A percentile compares a stretch with the other conserved stretches of the same genome.
Conservation (phyloP, 768 basidiomycete species). For the Leccinellum rugosiceps region DNA sequence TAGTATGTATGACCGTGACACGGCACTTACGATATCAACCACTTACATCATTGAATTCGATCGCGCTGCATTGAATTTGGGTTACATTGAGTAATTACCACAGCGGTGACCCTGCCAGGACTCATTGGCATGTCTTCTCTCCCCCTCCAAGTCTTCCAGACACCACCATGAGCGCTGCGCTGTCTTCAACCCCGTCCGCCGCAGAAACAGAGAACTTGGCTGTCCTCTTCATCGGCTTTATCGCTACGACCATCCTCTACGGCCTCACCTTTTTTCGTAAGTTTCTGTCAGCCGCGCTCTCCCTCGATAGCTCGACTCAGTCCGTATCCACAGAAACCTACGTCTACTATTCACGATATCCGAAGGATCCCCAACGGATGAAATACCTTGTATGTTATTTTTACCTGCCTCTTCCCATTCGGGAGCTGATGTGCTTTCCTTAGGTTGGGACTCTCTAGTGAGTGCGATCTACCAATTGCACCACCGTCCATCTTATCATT, state of each 20-base stretch:
- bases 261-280: conserved; percentile 34
- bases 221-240: conserved; percentile 28
- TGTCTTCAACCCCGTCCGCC: conserved; percentile 7
- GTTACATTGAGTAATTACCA: neutral
- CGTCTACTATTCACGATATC: conserved; percentile 29
- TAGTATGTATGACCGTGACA: too few species aligned
- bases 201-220: conserved; percentile 25
- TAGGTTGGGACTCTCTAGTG: conserved; percentile 25
- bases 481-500: neutral
- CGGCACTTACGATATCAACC: too few species aligned
- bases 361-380: conserved; percentile 16
- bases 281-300: neutral
- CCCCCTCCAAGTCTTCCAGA: neutral
- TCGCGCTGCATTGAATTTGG: conserved; percentile 4
- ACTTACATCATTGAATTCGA: neutral
- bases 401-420: neutral
- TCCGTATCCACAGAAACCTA: conserved; percentile 20
- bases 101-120: neutral
- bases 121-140: conserved; percentile 2
- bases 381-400: conserved; percentile 19
- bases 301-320: neutral
- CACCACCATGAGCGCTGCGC: conserved; percentile 14
- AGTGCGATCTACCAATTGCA: neutral
- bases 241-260: conserved; percentile 26
- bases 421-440: neutral